Evolutionary conservation across 352 stramenopile species (phyloP), one percentile per base, ranked within the genome.

Genomic region (Saprolegnia parasitica): DNA sequence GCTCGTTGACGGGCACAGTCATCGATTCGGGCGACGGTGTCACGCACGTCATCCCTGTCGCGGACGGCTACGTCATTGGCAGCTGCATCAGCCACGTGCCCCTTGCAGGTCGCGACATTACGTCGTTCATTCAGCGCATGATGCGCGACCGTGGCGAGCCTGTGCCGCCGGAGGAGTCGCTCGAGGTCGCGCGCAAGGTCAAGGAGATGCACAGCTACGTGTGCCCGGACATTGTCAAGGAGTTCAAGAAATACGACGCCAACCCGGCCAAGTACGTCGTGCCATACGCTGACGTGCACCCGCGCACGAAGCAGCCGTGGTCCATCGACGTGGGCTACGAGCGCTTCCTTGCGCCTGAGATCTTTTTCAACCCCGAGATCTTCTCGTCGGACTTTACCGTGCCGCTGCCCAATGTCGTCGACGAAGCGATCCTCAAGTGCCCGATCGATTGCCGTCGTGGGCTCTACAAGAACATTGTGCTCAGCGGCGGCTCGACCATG

Each of bases 351-450:
- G 95, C 89, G 42, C 94, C 95, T 13, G 95, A 98, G 77, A 96
- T 98, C 68, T 98, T 98, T 74, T 98, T 98, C 74, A 98, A 97
- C 75, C 95, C 95, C 5, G 95, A 98, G 77, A 98, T 98, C 67
- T 98, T 98, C 75, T 96, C 83, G 54, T 94, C 85, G 21, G 89
- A 98, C 64, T 98, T 97, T 72, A 92, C 88, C 50, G 97, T 81
- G 26, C 91, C 92, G 49, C 79, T 98, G 67, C 93, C 95, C 20
- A 90, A 96, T 35, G 89, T 98, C 29, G 95, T 98, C 52, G 95
- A 98, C 73, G 81, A 98, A 70, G 86, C 88, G 5, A 98, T 98
- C 67, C 79, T 98, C 63, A 96, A 96, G 73, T 98, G 93, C 64
- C 95, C 95, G 10, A 98, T 98, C 76, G 95, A 98, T 77, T 97